Evolutionary conservation across 1,139 yeast species (phyloP).

Genomic region (Pichia sp.): DNA sequence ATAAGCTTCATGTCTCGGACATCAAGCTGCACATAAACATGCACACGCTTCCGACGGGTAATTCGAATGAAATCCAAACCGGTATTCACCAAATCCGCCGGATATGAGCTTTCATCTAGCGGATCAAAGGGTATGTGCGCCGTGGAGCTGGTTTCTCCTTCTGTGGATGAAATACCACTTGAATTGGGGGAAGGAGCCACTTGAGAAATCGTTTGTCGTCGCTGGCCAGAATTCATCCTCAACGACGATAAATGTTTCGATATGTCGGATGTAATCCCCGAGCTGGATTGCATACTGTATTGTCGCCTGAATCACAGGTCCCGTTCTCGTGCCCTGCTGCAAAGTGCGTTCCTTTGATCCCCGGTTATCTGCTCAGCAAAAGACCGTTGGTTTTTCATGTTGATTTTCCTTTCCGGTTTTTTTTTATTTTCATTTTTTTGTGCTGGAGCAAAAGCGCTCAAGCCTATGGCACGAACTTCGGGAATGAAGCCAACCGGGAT

Average conservation of each 20-base stretch:
- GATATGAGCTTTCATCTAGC: constrained; percentile 4
- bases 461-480: too few relatives aligned
- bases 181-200: not conserved
- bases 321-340: too few relatives aligned
- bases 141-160: not conserved
- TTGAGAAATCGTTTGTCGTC: not conserved
- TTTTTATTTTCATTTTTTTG: too few relatives aligned
- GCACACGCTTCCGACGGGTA: constrained; percentile 5
- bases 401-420: too few relatives aligned
- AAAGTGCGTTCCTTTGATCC: too few relatives aligned
- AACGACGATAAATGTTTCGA: constrained; percentile 6
- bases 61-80: constrained; percentile 16
- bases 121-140: constrained; percentile 3
- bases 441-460: too few relatives aligned
- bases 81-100: constrained; percentile 5
- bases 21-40: constrained; percentile 3
- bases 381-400: too few relatives aligned
- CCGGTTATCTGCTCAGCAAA: too few relatives aligned
- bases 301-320: too few relatives aligned
- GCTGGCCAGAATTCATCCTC: constrained; percentile 2
- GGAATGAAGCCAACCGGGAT: too few relatives aligned
- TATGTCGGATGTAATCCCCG: not conserved
- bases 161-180: not conserved
- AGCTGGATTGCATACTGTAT: too few relatives aligned
- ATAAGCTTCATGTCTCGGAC: constrained; percentile 3